Evolutionary conservation across 108 stramenopile species (phyloP).

Genomic region (Phaeodactylum tricornutum): DNA sequence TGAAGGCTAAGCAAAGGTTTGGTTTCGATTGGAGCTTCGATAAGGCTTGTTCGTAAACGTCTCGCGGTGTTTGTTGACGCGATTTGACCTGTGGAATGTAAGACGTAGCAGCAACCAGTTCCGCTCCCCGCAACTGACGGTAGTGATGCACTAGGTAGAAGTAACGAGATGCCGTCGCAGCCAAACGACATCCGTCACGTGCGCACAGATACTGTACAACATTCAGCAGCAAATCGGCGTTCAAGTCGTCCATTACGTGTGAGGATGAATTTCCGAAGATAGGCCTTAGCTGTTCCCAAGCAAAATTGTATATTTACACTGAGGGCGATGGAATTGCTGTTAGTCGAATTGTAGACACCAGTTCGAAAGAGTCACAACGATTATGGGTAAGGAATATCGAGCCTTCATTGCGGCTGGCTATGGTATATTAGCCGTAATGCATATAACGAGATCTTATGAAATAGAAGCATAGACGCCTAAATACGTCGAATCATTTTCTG

Average conservation of each 20-base stretch:
- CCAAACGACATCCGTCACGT: slow-evolving; percentile 13
- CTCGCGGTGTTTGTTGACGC: slow-evolving; percentile 7
- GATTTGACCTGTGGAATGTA: background rate
- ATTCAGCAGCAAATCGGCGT: slow-evolving; percentile 28
- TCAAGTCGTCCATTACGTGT: slow-evolving; percentile 20
- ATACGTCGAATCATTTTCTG: no score
- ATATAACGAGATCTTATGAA: no score
- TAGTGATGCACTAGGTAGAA: slow-evolving; percentile 33
- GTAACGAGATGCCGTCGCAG: slow-evolving; percentile 16
- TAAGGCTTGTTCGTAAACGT: slow-evolving; percentile 2
- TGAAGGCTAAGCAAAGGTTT: slow-evolving; percentile 26
- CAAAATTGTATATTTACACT: no score
- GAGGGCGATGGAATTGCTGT: no score
- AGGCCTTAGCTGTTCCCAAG: no score
- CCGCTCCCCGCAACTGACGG: slow-evolving; percentile 17
- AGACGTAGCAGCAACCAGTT: slow-evolving; percentile 17
- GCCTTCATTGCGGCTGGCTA: no score
- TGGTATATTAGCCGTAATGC: no score
- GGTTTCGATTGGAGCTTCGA: slow-evolving; percentile 20
- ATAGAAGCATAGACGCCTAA: no score
- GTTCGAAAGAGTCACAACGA: no score
- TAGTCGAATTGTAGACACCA: no score
- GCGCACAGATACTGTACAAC: slow-evolving; percentile 30
- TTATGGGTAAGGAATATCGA: no score
- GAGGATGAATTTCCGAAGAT: no score